Evolutionary conservation across 164 flowering plant genomes (phyloP), one percentile per base, ranked within the genome.

Genomic region (Vitis amurensis): DNA sequence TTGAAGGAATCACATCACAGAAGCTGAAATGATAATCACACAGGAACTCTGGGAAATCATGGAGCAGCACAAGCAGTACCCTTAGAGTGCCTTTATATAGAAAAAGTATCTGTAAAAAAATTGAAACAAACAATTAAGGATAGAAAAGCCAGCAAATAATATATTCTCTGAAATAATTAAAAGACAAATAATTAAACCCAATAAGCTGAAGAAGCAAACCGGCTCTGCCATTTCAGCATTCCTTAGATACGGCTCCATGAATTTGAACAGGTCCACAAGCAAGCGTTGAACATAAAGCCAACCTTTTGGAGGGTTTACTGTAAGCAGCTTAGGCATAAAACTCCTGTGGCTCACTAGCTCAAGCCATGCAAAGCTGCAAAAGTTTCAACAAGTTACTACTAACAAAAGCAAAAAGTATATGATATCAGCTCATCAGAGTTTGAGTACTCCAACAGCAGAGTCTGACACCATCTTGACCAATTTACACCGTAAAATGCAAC

Each of bases 21-120:
- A 96, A 96, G 59, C 97, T 92, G 81, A 96, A 93, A 82, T 96
- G 98, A 81, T 92, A 93, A 72, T 93, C 97, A 71, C 97, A 93
- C 8, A 96, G 89, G 73, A 96, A 96, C 80, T 96, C 99, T 0
- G 99, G 99, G 74, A 96, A 96, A 86, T 96, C 98, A 71, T 96
- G 99, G 65, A 96, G 96, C 37, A 96, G 80, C 74, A 96, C 99
- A 68, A 96, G 79, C 67, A 96, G 81, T 71, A 93, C 99, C 73
- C 99, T 79, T 17, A 96, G 81, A 29, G 97, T 92, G 67, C 99
- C 99, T 80, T 87, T 93, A 81, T 96, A 96, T 49, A 96, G 86
- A 77, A 89, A 85, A 48, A 84, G 97, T 59, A 91, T 88, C 99
- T 93, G 80, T 77, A 65, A 0, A 56, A 13, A 75, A 17, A 37